A percentile compares a stretch with the other conserved stretches of the same genome.
These are phyloP conservation scores for Botrytis sinoallii DNA, from an alignment of 2,329 filamentous ascomycete species.

Conservation along the genomic window DNA sequence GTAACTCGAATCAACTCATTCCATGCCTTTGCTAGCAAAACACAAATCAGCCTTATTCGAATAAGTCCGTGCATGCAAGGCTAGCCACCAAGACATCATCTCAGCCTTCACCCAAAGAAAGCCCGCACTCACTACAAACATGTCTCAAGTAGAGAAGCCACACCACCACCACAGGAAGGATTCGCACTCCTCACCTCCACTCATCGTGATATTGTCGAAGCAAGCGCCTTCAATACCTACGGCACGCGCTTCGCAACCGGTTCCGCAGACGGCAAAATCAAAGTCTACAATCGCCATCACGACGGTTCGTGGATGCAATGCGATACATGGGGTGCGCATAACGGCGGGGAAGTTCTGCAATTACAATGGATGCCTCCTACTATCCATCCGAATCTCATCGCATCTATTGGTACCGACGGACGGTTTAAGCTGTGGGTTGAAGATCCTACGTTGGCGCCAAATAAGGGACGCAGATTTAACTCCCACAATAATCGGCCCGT, in stretches of 20 bases:
- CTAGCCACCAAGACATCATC: neutral
- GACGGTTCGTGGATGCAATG: conserved; percentile 74
- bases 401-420: conserved; percentile 84
- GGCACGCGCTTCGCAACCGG: conserved; percentile 89
- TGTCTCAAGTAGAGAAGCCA: conserved; percentile 27
- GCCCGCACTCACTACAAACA: conserved; percentile 1
- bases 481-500: conserved; percentile 63
- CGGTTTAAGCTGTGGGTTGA: conserved; percentile 92
- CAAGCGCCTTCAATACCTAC: conserved; percentile 84
- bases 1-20: neutral
- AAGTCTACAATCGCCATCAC: conserved; percentile 82
- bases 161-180: conserved; percentile 21
- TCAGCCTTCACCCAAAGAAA: neutral
- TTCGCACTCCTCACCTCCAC: conserved; percentile 63
- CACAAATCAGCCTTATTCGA: neutral
- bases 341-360: conserved; percentile 85
- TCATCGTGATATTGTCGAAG: conserved; percentile 54
- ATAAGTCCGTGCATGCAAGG: conserved; percentile 2
- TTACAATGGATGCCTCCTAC: conserved; percentile 93
- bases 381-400: conserved; percentile 80
- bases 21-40: neutral
- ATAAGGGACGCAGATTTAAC: conserved; percentile 76
- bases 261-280: conserved; percentile 87
- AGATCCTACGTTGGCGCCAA: conserved; percentile 73
- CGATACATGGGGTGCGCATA: conserved; percentile 88